Conservation (phyloP, 768 basidiomycete genomes). For the Trametes gibbosa region DNA sequence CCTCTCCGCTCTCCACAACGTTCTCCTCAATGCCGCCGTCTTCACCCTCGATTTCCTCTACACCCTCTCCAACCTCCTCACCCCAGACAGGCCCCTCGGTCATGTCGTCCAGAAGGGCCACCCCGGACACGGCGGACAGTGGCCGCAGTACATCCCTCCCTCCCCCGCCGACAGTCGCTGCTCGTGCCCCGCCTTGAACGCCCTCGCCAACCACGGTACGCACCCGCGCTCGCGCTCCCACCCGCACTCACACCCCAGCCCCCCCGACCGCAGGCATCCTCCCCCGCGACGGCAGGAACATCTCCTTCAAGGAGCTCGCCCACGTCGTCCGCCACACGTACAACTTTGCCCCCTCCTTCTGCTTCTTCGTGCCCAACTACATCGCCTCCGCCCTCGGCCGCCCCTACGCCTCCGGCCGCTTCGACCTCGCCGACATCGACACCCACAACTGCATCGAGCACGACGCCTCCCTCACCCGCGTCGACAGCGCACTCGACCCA, state of each 20-base stretch:
- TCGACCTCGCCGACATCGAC: slow-evolving; percentile 66
- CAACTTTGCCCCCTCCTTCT: slow-evolving; percentile 71
- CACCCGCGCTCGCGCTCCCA: background rate
- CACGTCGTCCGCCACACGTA: slow-evolving; percentile 51
- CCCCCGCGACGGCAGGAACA: slow-evolving; percentile 65
- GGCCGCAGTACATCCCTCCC: slow-evolving; percentile 66
- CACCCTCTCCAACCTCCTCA: slow-evolving; percentile 49
- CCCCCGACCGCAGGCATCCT: slow-evolving; percentile 17
- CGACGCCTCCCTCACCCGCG: slow-evolving; percentile 58
- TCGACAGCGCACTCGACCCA: slow-evolving; percentile 44
- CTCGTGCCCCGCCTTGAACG: slow-evolving; percentile 75
- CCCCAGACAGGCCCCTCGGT: slow-evolving; percentile 39
- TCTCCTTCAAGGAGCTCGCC: slow-evolving; percentile 53
- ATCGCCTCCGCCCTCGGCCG: slow-evolving; percentile 57
- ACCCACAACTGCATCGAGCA: slow-evolving; percentile 78
- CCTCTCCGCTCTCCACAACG: background rate
- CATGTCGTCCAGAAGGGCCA: slow-evolving; percentile 22
- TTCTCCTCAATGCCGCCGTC: slow-evolving; percentile 24
- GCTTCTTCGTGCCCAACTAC: slow-evolving; percentile 60
- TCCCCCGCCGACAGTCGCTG: slow-evolving; percentile 64
- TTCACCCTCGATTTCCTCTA: slow-evolving; percentile 53
- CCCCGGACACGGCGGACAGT: slow-evolving; percentile 54
- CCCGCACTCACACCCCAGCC: background rate
- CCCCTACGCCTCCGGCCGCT: slow-evolving; percentile 52
- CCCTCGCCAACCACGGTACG: slow-evolving; percentile 80